A percentile compares a stretch with the other conserved stretches of the same genome.
Evolutionary conservation across 2,329 filamentous ascomycete species (phyloP).

Genomic region (Aureobasidium sp.): DNA sequence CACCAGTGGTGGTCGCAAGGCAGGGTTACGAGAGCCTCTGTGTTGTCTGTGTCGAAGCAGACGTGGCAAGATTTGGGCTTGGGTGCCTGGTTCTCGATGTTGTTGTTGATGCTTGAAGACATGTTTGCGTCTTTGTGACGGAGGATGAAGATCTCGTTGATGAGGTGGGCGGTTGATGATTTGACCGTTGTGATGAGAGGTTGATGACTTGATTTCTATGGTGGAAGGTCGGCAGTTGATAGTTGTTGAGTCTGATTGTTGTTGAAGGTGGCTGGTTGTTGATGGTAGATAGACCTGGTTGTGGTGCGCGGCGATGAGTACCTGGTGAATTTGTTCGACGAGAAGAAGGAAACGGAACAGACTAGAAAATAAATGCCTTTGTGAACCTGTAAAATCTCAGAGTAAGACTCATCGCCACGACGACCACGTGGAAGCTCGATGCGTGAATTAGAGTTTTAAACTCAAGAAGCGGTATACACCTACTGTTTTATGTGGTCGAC

Average conservation of each 20-base stretch:
- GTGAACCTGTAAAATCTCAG: too few species aligned
- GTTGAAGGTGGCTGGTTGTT: neutral
- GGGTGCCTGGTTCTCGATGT: too few species aligned
- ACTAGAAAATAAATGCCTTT: neutral
- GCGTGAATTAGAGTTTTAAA: neutral
- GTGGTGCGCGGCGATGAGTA: neutral
- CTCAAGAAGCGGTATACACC: neutral
- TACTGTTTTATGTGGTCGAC: neutral
- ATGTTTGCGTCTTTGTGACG: neutral
- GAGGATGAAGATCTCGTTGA: neutral
- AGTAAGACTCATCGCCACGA: neutral
- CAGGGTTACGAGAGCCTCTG: neutral
- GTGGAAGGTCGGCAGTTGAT: neutral
- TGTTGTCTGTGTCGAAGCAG: neutral
- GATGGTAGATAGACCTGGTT: neutral
- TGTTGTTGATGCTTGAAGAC: neutral
- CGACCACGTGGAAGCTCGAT: neutral
- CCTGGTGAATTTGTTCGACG: neutral
- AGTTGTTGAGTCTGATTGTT: neutral
- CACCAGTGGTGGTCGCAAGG: slow-evolving; percentile 4
- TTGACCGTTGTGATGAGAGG: too few species aligned
- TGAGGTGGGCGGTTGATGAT: neutral
- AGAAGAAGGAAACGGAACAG: neutral
- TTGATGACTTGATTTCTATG: neutral
- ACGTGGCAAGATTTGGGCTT: neutral